A percentile compares a stretch with the other conserved stretches of the same genome.
Conservation (phyloP, 2,329 filamentous ascomycete genomes). For the Penicillium sp. region DNA sequence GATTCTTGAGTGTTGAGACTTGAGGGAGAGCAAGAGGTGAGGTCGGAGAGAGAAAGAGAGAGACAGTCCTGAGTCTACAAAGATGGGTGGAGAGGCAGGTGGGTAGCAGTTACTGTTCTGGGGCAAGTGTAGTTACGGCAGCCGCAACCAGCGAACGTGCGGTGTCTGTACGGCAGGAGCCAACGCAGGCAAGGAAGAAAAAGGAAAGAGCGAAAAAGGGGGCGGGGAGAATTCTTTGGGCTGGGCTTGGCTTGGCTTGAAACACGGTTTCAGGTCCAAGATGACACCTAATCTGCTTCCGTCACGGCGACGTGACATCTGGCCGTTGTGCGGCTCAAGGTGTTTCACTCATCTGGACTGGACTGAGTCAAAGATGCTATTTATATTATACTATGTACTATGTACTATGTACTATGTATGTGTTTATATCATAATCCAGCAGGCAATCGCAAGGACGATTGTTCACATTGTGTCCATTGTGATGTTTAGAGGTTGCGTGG, state of each 20-base stretch:
- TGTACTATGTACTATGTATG: no score
- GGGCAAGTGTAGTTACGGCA: background rate
- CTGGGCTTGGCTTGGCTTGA: slow-evolving; percentile 2
- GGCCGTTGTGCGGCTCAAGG: background rate
- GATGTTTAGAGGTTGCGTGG: background rate
- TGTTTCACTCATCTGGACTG: background rate
- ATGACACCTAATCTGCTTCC: background rate
- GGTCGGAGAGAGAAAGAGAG: no score
- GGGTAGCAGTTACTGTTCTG: background rate
- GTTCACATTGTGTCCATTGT: no score
- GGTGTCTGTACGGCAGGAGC: background rate
- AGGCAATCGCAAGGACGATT: no score
- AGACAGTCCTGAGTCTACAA: no score
- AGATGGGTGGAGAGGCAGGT: background rate
- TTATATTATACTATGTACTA: no score
- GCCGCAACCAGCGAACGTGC: slow-evolving; percentile 11
- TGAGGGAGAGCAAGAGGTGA: no score
- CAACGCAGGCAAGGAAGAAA: background rate
- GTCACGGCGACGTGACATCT: background rate
- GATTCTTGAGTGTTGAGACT: no score
- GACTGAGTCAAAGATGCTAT: background rate
- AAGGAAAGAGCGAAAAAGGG: slow-evolving; percentile 1
- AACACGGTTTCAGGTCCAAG: slow-evolving; percentile 12
- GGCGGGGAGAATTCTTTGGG: background rate
- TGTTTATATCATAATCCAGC: no score